phyloP scores from a whole-genome alignment of 108 stramenopile genomes.

The Conticribra guillardii region DNA sequence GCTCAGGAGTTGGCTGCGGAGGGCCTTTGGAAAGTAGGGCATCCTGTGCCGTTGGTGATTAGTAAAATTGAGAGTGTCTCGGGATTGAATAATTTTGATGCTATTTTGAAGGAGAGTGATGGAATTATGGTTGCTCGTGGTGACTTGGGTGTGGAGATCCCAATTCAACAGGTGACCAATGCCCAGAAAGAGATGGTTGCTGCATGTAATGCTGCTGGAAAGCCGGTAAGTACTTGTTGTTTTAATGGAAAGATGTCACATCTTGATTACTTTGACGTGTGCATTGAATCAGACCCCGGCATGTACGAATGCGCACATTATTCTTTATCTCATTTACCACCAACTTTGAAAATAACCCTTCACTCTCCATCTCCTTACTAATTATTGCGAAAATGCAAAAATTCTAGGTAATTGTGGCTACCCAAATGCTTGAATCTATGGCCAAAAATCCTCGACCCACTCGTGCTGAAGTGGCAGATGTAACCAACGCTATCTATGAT shows the following conservation, averaged over 20 bases:
- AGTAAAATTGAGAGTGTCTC: slow-evolving; percentile 86
- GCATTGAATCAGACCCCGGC: not conserved
- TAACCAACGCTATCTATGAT: slow-evolving; percentile 98
- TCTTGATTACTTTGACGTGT: too few relatives aligned
- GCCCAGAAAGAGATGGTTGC: slow-evolving; percentile 99
- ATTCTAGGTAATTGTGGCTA: slow-evolving; percentile 90
- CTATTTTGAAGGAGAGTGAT: slow-evolving; percentile 84
- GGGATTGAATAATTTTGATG: slow-evolving; percentile 89
- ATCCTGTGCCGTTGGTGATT: slow-evolving; percentile 81
- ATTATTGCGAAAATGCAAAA: too few relatives aligned
- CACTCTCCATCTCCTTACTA: too few relatives aligned
- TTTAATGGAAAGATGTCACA: too few relatives aligned
- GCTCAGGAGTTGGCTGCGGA: slow-evolving; percentile 66
- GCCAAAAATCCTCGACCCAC: slow-evolving; percentile 98
- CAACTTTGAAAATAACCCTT: too few relatives aligned
- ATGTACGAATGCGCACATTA: not conserved
- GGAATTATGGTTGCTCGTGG: slow-evolving; percentile 85
- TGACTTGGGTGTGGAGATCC: slow-evolving; percentile 95
- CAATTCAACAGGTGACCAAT: slow-evolving; percentile 92
- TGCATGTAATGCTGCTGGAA: slow-evolving; percentile 89
- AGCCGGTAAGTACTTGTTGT: slow-evolving; percentile 68
- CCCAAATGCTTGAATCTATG: slow-evolving; percentile 99
- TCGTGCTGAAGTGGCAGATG: slow-evolving; percentile 97
- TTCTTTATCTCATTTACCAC: not conserved
- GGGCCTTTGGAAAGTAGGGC: slow-evolving; percentile 52